These are phyloP conservation scores for Botrytis elliptica DNA, from an alignment of 2,329 filamentous ascomycete species.

Conservation along the genomic window DNA sequence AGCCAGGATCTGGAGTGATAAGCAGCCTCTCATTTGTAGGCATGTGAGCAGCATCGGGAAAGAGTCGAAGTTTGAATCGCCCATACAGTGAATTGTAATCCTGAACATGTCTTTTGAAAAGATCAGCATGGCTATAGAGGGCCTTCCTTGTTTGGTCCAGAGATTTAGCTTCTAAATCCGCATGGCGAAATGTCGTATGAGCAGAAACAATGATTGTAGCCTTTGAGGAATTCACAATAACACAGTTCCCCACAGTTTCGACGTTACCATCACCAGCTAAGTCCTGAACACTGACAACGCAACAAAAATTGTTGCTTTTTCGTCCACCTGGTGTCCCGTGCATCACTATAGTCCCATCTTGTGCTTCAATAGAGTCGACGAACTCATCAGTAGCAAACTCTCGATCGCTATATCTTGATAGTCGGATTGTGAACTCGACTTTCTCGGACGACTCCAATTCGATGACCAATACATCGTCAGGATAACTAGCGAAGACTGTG, in stretches of 20 bases:
- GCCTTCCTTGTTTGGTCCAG: not conserved
- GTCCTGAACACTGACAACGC: conserved; percentile 35
- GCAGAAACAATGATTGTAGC: conserved; percentile 42
- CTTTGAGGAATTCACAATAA: conserved; percentile 42
- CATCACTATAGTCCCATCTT: conserved; percentile 41
- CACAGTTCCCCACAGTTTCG: conserved; percentile 38
- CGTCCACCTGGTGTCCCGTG: conserved; percentile 42
- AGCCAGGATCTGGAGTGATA: conserved; percentile 26
- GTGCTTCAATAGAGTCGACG: conserved; percentile 41
- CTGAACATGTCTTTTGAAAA: conserved; percentile 37
- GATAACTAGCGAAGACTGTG: conserved; percentile 43
- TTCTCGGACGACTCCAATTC: conserved; percentile 29
- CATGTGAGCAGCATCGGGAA: conserved; percentile 29
- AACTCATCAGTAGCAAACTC: conserved; percentile 46
- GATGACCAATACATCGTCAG: conserved; percentile 44
- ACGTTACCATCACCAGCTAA: conserved; percentile 33
- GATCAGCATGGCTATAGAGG: conserved; percentile 21
- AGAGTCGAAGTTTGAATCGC: conserved; percentile 35
- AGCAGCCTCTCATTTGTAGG: conserved; percentile 39
- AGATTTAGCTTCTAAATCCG: conserved; percentile 29
- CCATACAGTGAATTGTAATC: conserved; percentile 41
- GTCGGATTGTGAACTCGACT: conserved; percentile 34
- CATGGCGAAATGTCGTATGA: conserved; percentile 42
- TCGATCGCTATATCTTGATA: conserved; percentile 43
- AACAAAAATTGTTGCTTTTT: conserved; percentile 40